Evolutionary conservation across 441 rosid species (phyloP), one percentile per base, ranked within the genome.

Genomic region (Rhodomyrtus psidioides): DNA sequence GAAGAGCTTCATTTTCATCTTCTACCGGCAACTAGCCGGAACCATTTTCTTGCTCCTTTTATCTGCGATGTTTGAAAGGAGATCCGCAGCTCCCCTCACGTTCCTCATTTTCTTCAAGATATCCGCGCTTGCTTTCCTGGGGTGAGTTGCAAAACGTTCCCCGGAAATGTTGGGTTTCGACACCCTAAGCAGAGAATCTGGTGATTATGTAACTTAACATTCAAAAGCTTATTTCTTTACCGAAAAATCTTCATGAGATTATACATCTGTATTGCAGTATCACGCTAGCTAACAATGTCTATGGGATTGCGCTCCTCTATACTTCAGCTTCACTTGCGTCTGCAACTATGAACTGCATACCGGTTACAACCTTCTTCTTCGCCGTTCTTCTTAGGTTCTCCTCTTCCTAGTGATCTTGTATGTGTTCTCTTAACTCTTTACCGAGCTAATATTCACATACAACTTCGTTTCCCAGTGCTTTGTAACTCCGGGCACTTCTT

Each of bases 11-110:
- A 87, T 88, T 59, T 89, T 89, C 55, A 27, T 86, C 81, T 89
- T 89, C 86, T 87, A 89, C 53, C 79, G 88, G 76, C 91, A 87
- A 65, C 26, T 84, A 1, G 62, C 83, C 23, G 91, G 91, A 82
- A 56, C 89, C 44, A 12, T 89, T 55, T 84, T 84, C 84, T 46
- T 89, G 49, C 42, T 83, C 44, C 89, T 87, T 49, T 27, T 86
- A 21, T 82, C 89, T 17, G 59, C 85, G 30, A 15, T 87, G 54
- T 83, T 85, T 28, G 90, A 87, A 53, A 89, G 89, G 88, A 87
- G 82, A 70, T 54, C 84, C 15, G 30, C 85, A 12, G 30, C 85
- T 30, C 83, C 88, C 5, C 86, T 89, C 53, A 60, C 89, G 5
- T 57, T 85, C 30, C 19, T 46, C n/a, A 65, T 34, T 24, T 81